Evolutionary conservation across 495 filamentous ascomycete species (phyloP), one percentile per base, ranked within the genome.

Genomic region (Penicillium goetzii): DNA sequence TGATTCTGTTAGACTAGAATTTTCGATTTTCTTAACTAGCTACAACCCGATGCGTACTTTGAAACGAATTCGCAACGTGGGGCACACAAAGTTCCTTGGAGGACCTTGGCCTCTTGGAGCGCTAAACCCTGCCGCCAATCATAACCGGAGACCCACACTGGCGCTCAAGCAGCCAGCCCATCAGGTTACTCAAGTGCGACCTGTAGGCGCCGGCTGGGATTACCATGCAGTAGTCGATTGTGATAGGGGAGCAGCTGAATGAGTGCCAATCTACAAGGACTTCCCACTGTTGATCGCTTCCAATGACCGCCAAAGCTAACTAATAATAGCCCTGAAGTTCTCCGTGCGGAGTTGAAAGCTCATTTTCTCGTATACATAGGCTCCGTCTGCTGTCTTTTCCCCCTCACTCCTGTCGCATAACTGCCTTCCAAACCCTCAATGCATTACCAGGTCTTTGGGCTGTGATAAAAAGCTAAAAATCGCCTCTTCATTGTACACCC

Each of bases 201-300:
- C 26, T 63, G 21, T 64, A 71, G 60, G 68, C 68, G 68, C 68
- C 66, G 17, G 64, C 58, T 61, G 62, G 62, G 68, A 70, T 70
- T 33, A 60, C 41, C 55, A 40, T 63, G 66, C 66, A 66, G 69
- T 69, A 72, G 69, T 63, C 50, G 4, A 55, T 3, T 72, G 69
- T 72, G 69, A 69, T 60, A 59, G 33, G 51, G 32, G 8, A 49
- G 38, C 56, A 51, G 57, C 17, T 61, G 36, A 55, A 19, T 19
- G 36, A 56, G 58, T 63, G 28, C 63, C 58, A 66, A 67, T 62
- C n/a, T 17, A 61, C 23, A 26, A 25, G 34, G 9, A 12, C 36
- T 43, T 56, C 38, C 41, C 5, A 23, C 26, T 4, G 40, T 10
- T 34, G 56, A 68, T 47, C 21, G 23, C 55, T 53, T 30, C 23